Conservation (phyloP, 1,139 yeast genomes). For the Hanseniaspora gamundiae region DNA sequence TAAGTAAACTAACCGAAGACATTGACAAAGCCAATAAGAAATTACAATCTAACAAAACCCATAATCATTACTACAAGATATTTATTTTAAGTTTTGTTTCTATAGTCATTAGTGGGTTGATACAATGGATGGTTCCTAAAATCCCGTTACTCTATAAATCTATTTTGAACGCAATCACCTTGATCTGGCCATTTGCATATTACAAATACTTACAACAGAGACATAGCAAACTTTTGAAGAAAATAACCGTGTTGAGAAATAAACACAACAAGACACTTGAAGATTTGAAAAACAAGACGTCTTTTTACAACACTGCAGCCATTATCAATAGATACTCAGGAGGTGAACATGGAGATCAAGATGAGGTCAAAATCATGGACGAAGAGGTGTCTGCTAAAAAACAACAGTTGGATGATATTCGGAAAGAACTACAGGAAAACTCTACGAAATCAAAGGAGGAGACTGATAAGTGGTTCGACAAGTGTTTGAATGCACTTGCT, state of each 20-base stretch:
- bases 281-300: slow-evolving; percentile 67
- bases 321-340: slow-evolving; percentile 53
- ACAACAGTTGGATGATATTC: slow-evolving; percentile 29
- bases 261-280: slow-evolving; percentile 27
- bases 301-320: slow-evolving; percentile 65
- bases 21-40: slow-evolving; percentile 5
- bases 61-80: background rate
- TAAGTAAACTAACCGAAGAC: slow-evolving; percentile 4
- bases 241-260: slow-evolving; percentile 14
- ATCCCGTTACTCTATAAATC: background rate
- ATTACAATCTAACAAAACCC: background rate
- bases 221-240: slow-evolving; percentile 5
- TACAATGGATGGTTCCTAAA: background rate
- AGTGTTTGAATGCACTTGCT: slow-evolving; percentile 18
- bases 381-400: slow-evolving; percentile 33
- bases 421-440: slow-evolving; percentile 23
- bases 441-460: slow-evolving; percentile 14
- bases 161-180: background rate
- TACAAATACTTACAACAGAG: background rate
- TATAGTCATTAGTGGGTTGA: background rate
- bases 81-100: background rate
- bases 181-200: background rate
- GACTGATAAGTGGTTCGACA: slow-evolving; percentile 25
- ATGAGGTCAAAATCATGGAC: slow-evolving; percentile 24
- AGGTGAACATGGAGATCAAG: slow-evolving; percentile 27